Conservation (phyloP, 371 early-diverging fungal species). For the Sporodiniella umbellata region DNA sequence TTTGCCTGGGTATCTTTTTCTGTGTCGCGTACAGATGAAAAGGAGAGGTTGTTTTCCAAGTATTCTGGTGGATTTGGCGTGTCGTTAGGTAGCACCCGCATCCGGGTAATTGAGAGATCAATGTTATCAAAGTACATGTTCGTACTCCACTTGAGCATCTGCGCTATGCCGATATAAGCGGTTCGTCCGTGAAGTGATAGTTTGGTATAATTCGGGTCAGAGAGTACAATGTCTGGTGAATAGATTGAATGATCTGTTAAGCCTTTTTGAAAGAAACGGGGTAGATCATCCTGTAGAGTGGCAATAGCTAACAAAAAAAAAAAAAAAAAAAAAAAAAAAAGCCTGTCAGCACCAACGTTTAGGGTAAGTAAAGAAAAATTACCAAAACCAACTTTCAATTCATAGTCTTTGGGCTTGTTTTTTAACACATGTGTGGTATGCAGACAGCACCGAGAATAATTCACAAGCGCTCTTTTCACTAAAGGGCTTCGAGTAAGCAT, state of each 20-base stretch:
- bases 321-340: no score
- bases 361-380: no score
- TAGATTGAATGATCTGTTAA: slow-evolving; percentile 44
- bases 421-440: neutral
- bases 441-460: neutral
- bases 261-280: slow-evolving; percentile 43
- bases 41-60: neutral
- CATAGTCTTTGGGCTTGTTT: slow-evolving; percentile 33
- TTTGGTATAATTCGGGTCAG: slow-evolving; percentile 55
- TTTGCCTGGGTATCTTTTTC: slow-evolving; percentile 12
- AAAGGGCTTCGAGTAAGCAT: neutral
- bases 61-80: slow-evolving; percentile 5
- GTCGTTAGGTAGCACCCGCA: slow-evolving; percentile 34
- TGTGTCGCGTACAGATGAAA: slow-evolving; percentile 13
- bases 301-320: slow-evolving; percentile 56
- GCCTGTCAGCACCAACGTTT: no score
- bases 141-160: slow-evolving; percentile 52
- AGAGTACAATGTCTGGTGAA: slow-evolving; percentile 39
- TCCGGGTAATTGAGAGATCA: slow-evolving; percentile 27
- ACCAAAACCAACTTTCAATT: slow-evolving; percentile 37
- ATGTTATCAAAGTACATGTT: slow-evolving; percentile 47
- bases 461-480: neutral
- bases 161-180: slow-evolving; percentile 45
- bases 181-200: slow-evolving; percentile 46
- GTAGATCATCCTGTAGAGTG: slow-evolving; percentile 43